A percentile compares a stretch with the other conserved stretches of the same genome.
Evolutionary conservation across 192 early-diverging fungal genomes (phyloP).

Genomic region (Chytriomyces sp.): DNA sequence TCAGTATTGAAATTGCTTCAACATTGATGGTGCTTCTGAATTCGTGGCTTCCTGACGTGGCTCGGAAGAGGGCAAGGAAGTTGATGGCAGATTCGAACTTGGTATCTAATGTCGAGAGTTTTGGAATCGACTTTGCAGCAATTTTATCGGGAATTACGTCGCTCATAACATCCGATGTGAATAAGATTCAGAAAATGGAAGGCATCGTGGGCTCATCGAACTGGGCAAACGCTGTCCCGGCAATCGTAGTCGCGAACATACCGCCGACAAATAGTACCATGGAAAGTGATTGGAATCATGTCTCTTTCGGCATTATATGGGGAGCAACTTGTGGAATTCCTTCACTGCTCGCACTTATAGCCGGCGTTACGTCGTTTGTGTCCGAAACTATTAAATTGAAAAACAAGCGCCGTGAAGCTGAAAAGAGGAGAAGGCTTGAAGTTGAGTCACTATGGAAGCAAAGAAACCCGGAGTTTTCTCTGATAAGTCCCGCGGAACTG

Average conservation of each 20-base stretch:
- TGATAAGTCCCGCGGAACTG: too few species aligned
- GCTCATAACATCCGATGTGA: neutral
- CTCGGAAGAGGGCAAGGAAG: neutral
- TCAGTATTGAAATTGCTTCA: neutral
- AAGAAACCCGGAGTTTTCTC: neutral
- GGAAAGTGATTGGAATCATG: neutral
- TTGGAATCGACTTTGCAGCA: conserved; percentile 4
- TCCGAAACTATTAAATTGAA: neutral
- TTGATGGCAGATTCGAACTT: neutral
- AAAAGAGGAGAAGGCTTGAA: neutral
- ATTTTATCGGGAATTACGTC: conserved; percentile 9
- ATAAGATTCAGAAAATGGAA: conserved; percentile 8
- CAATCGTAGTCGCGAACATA: too few species aligned
- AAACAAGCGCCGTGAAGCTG: neutral
- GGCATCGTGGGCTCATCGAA: too few species aligned
- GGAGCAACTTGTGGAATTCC: conserved; percentile 15
- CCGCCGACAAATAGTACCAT: too few species aligned
- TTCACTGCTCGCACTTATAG: neutral
- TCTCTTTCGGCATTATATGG: conserved; percentile 20
- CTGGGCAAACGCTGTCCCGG: too few species aligned
- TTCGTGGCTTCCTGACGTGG: conserved; percentile 10
- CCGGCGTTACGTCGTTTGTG: conserved; percentile 6
- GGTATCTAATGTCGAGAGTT: neutral
- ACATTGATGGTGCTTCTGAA: conserved; percentile 13
- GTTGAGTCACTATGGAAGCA: neutral